Evolutionary conservation across 2,329 filamentous ascomycete genomes (phyloP), one percentile per base, ranked within the genome.

Genomic region (Cephalotrichum gorgonifer): DNA sequence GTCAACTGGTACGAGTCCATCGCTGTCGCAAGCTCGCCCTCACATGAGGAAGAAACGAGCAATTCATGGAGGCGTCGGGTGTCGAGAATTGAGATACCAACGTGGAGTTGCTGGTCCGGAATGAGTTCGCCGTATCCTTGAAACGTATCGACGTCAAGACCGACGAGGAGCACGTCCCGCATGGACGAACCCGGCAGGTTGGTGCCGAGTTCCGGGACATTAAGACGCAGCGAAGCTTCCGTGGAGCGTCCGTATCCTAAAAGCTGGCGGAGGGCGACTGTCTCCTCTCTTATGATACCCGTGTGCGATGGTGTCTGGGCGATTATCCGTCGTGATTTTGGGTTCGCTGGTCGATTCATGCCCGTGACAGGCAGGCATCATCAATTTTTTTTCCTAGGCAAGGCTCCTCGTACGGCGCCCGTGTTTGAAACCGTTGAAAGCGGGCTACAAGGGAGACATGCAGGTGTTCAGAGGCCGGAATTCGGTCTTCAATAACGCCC

Each of bases 261-360:
- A 17, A 55, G 44, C 35, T 46, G 43, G 12, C 45, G 48, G 22
- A 54, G 46, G 12, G 49, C 28, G 20, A 47, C 28, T n/a, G 33
- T 54, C 41, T 51, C 51, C 33, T 53, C 53, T 49, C 51, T 49
- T 2, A 53, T 38, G 27, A 54, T 47, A 6, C 51, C 51, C 9
- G 15, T 47, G 20, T 51, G 51, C 5, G 44, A 6, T 41, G 50
- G 50, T n/a, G 22, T 43, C n/a, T 43, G 3, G 20, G 20, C 39
- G 20, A 22, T 22, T 22, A 22, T 43, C 39, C 20, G 20, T 43
- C 7, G 39, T 26, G 20, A 22, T 23, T 3, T 26, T 43, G 39
- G 17, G 20, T 43, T 4, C 39, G n/a, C n/a, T n/a, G n/a, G n/a
- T n/a, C n/a, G n/a, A n/a, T n/a, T n/a, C n/a, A n/a, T n/a, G n/a